These are phyloP conservation scores for Tulasnella sp. DNA, from an alignment of 768 basidiomycete species.

Conservation along the genomic window DNA sequence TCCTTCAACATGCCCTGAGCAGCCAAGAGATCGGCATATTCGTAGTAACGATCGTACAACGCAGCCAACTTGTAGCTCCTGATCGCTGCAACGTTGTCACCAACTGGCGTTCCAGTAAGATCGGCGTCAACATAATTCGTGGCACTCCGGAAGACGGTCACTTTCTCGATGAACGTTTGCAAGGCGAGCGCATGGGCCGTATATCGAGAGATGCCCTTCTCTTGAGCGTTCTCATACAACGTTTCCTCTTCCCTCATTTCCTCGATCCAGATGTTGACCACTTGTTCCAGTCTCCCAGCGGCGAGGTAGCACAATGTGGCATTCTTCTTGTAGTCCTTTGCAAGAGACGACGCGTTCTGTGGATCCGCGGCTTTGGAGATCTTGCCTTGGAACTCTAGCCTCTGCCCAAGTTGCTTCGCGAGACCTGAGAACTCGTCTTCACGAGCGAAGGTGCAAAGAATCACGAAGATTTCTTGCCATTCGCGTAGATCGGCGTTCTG, in stretches of 20 bases:
- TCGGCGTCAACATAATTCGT: slow-evolving; percentile 69
- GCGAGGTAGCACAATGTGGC: slow-evolving; percentile 91
- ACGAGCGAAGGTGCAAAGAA: slow-evolving; percentile 85
- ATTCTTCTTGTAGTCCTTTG: slow-evolving; percentile 57
- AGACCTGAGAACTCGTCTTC: slow-evolving; percentile 76
- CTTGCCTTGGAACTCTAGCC: slow-evolving; percentile 76
- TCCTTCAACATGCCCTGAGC: slow-evolving; percentile 81
- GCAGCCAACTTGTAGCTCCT: slow-evolving; percentile 70
- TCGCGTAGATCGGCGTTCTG: slow-evolving; percentile 91
- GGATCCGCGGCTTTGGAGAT: slow-evolving; percentile 41
- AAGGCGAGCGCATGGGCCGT: slow-evolving; percentile 74
- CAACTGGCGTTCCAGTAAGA: slow-evolving; percentile 34
- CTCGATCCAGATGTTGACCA: slow-evolving; percentile 85
- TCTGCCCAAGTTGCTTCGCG: slow-evolving; percentile 80
- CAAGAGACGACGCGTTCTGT: slow-evolving; percentile 32
- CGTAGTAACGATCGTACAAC: slow-evolving; percentile 87
- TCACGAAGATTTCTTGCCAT: slow-evolving; percentile 95
- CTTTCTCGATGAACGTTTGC: slow-evolving; percentile 93
- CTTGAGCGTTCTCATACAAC: slow-evolving; percentile 24
- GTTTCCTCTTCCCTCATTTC: slow-evolving; percentile 81
- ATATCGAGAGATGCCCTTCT: slow-evolving; percentile 42
- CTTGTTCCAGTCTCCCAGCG: slow-evolving; percentile 71
- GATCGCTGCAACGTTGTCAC: slow-evolving; percentile 33
- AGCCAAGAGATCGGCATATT: slow-evolving; percentile 87
- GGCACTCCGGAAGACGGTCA: slow-evolving; percentile 83